phyloP scores from a whole-genome alignment of 208 protist genomes.

The Acanthamoeba sp. region DNA sequence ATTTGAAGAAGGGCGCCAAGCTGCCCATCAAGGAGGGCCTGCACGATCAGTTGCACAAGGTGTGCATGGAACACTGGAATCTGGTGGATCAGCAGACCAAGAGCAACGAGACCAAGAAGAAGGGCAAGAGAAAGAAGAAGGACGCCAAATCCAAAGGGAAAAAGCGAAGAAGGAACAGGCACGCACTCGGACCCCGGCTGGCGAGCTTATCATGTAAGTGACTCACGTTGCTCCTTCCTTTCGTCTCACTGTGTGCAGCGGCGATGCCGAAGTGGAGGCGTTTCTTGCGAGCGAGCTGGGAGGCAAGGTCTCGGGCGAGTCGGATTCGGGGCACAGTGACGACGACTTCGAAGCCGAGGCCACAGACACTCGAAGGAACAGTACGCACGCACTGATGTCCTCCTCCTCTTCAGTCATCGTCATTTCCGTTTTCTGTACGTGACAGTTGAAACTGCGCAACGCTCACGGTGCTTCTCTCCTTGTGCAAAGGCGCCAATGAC shows the following conservation, averaged over 20 bases:
- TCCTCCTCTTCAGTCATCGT: not conserved
- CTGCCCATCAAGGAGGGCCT: conserved; percentile 50
- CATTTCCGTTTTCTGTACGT: not conserved
- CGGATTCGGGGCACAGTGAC: not conserved
- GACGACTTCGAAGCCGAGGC: not conserved
- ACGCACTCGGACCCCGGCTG: not conserved
- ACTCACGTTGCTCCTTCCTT: not conserved
- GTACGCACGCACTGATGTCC: not conserved
- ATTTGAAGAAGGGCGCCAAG: conserved; percentile 38
- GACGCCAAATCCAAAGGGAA: not conserved
- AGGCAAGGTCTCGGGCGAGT: not conserved
- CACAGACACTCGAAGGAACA: not conserved
- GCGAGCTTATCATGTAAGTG: too few species aligned
- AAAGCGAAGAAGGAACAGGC: conserved; percentile 37
- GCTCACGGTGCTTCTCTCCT: not conserved
- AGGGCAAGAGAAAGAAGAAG: conserved; percentile 24
- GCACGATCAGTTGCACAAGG: conserved; percentile 32
- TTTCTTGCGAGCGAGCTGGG: conserved; percentile 51
- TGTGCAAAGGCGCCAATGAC: not conserved
- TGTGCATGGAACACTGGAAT: conserved; percentile 68
- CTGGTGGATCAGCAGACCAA: conserved; percentile 60
- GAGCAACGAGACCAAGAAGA: not conserved
- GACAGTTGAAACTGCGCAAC: not conserved
- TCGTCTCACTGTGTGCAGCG: not conserved
- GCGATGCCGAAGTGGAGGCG: conserved; percentile 55